A percentile compares a stretch with the other conserved stretches of the same genome.
Conservation (phyloP, 148 eudicot genomes). For the Heliosperma pusillum region DNA sequence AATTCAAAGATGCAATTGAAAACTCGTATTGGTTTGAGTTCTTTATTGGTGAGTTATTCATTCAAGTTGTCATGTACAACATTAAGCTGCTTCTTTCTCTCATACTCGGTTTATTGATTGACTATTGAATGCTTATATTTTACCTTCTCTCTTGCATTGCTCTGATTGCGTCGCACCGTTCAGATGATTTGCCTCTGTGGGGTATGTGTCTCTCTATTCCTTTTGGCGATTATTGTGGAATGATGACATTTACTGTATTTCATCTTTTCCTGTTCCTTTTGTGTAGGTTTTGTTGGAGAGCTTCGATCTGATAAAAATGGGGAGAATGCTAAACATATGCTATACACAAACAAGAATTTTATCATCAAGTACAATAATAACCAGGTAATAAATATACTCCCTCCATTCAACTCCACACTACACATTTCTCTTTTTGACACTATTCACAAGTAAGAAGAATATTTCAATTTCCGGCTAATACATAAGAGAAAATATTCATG, state of each 20-base stretch:
- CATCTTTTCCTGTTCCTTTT: constrained; percentile 4
- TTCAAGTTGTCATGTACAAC: neutral
- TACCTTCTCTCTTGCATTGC: constrained; percentile 16
- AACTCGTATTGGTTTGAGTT: constrained; percentile 93
- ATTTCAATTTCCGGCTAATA: too few relatives aligned
- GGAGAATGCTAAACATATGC: constrained; percentile 58
- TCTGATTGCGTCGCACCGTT: constrained; percentile 18
- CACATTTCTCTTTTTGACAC: too few relatives aligned
- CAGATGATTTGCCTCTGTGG: constrained; percentile 38
- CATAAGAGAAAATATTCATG: too few relatives aligned
- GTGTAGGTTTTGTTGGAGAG: constrained; percentile 76
- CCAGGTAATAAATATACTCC: constrained; percentile 42
- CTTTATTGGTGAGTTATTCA: constrained; percentile 64
- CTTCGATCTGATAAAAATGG: constrained; percentile 60
- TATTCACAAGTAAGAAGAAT: too few relatives aligned
- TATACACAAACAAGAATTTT: constrained; percentile 63
- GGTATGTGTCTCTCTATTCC: constrained; percentile 23
- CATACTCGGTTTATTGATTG: neutral
- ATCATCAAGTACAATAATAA: constrained; percentile 62
- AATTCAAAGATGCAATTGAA: constrained; percentile 85
- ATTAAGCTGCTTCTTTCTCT: neutral
- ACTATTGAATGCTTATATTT: constrained; percentile 24
- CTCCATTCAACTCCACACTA: too few relatives aligned
- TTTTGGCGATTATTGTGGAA: constrained; percentile 30
- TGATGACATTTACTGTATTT: constrained; percentile 16